Base-by-base conservation (phyloP, 441 rosid genomes). In the Mallotus repandus region DNA sequence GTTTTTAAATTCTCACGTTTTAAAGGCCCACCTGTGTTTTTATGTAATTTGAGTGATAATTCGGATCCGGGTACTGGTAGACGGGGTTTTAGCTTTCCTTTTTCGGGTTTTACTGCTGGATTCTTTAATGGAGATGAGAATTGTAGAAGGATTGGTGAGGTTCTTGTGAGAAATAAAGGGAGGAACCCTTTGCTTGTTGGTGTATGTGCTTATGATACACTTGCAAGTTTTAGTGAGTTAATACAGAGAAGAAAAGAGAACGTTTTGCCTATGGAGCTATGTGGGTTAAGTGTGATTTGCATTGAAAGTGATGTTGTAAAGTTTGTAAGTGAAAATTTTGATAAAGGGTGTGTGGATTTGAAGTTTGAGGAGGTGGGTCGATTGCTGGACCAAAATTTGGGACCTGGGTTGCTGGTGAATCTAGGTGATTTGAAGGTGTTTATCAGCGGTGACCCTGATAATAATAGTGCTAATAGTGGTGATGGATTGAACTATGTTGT, bases 101-200 rank as follows among this genome's bases (percentile, higher is more conserved):
- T 86, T 76, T 77, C 78, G 55, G 83, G 83, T 54, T 76, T 84
- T 3, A 78, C 77, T 1, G 77, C 79, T 0, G 86, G 83, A 2
- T 71, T 70, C 45, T 73, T 69, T 9, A 72, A 73, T 18, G 91
- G 80, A 41, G 94, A 87, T 52, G 88, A 82, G 41, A 87, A 86
- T 64, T 70, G 78, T 55, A 74, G 81, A 74, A 85, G 95, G 76
- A 88, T 93, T 19, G 82, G 89, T 6, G 87, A 86, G 72, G 85
- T 91, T 66, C 76, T 91, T 69, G 68, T 45, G 59, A 84, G 80
- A 74, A 80, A 68, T 15, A 83, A 80, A 56, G 83, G 87, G 38
- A 86, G 89, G 72, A 89, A 89, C 81, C 98, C 96, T 49, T 84
- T 93, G 80, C 88, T 93, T 38, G 78, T 91, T 12, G 98, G 98